A percentile compares a stretch with the other conserved stretches of the same genome.
These are phyloP conservation scores for Ganoderma lingzhi DNA, from an alignment of 1,284 basidiomycete species.

Conservation along the genomic window DNA sequence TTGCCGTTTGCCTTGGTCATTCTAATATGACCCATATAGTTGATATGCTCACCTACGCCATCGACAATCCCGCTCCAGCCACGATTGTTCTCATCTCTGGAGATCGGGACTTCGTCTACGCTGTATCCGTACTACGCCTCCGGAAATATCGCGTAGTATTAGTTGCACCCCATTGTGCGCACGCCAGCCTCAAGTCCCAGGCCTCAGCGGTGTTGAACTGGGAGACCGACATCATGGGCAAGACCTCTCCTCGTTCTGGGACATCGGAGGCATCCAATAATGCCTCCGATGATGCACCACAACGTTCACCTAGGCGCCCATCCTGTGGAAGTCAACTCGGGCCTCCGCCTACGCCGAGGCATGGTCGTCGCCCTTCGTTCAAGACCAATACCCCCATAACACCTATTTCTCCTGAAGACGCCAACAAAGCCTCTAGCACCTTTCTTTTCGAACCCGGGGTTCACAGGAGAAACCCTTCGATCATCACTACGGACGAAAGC, in stretches of 20 bases:
- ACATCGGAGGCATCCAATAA: conserved; percentile 17
- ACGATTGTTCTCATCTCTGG: conserved; percentile 65
- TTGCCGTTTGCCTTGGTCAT: not conserved
- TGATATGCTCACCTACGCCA: conserved; percentile 66
- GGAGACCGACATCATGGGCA: conserved; percentile 49
- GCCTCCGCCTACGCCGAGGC: conserved; percentile 18
- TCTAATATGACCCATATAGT: conserved; percentile 43
- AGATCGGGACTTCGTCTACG: conserved; percentile 68
- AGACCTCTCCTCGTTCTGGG: conserved; percentile 20
- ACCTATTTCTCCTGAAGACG: conserved; percentile 8
- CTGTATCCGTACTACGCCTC: conserved; percentile 58
- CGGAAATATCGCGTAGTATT: conserved; percentile 59
- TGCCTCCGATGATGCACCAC: conserved; percentile 19
- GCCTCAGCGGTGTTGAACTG: conserved; percentile 64
- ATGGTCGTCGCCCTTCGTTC: conserved; percentile 22
- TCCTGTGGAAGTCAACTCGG: conserved; percentile 21
- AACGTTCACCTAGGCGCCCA: conserved; percentile 28
- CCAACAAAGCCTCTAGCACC: not conserved
- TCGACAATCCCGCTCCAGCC: conserved; percentile 59
- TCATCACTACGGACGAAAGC: conserved; percentile 14
- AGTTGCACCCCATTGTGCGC: conserved; percentile 48
- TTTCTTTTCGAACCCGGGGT: conserved; percentile 9
- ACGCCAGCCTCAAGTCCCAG: conserved; percentile 58
- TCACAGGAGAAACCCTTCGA: conserved; percentile 23
- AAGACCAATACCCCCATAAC: conserved; percentile 12